Conservation (phyloP, 1,284 basidiomycete genomes). For the Anthracocystis panici-leucophaei region DNA sequence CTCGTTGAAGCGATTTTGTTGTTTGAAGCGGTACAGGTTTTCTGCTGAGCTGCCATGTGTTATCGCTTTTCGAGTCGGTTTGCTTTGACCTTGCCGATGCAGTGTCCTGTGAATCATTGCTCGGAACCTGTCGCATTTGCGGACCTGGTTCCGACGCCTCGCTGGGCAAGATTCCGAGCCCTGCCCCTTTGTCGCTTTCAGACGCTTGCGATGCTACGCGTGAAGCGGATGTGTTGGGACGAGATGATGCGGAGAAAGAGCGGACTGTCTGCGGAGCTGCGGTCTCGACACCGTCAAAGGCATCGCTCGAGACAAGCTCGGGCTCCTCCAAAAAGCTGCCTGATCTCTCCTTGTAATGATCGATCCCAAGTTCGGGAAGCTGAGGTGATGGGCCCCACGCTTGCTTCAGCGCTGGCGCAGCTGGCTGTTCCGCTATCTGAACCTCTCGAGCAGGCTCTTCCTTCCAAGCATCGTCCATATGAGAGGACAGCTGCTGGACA, state of each 20-base stretch:
- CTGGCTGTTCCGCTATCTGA: constrained; percentile 5
- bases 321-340: constrained; percentile 57
- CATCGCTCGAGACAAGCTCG: constrained; percentile 17
- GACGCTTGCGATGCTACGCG: neutral
- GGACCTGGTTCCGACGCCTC: neutral
- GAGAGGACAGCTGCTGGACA: constrained; percentile 48
- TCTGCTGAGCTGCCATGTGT: neutral
- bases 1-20: neutral
- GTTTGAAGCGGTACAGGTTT: constrained; percentile 7
- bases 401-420: constrained; percentile 16
- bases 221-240: constrained; percentile 1
- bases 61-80: neutral
- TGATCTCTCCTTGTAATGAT: constrained; percentile 36
- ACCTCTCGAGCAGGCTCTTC: constrained; percentile 28
- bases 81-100: neutral
- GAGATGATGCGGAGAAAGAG: constrained; percentile 8
- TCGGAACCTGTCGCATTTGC: neutral
- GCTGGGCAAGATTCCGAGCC: constrained; percentile 22
- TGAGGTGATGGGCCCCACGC: constrained; percentile 55
- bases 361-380: constrained; percentile 48
- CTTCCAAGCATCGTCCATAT: constrained; percentile 58
- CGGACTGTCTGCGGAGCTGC: neutral
- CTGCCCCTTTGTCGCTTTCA: constrained; percentile 9
- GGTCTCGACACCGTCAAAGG: neutral
- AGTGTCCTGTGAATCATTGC: neutral